These are phyloP conservation scores for Auriscalpium orientale DNA, from an alignment of 768 basidiomycete genomes.

Conservation along the genomic window DNA sequence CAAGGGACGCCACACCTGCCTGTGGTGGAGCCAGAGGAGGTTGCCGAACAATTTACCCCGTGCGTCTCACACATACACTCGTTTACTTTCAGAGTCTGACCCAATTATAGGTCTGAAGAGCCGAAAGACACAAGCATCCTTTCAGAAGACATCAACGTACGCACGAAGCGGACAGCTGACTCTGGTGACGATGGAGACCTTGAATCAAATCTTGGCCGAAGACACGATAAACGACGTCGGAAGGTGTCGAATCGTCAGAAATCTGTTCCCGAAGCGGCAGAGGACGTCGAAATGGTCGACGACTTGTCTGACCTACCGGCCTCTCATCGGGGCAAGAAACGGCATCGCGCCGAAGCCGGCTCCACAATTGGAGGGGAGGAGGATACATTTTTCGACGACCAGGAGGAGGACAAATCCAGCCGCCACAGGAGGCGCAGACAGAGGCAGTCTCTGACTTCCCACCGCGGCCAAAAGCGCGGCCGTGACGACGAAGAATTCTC, in stretches of 20 bases:
- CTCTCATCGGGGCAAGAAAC: slow-evolving; percentile 54
- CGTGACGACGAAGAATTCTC: slow-evolving; percentile 38
- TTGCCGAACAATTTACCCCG: no score
- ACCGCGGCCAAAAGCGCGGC: slow-evolving; percentile 61
- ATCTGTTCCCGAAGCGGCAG: slow-evolving; percentile 1
- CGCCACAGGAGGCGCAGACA: slow-evolving; percentile 47
- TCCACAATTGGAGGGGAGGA: slow-evolving; percentile 65
- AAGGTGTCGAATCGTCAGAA: slow-evolving; percentile 12
- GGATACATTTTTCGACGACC: slow-evolving; percentile 31
- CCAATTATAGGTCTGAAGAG: neutral
- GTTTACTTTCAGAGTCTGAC: no score
- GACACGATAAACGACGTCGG: slow-evolving; percentile 14
- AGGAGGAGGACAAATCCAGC: slow-evolving; percentile 32
- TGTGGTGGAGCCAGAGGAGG: no score
- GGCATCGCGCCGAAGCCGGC: slow-evolving; percentile 66
- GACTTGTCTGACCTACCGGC: slow-evolving; percentile 26
- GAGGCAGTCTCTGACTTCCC: slow-evolving; percentile 39
- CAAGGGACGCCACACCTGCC: no score
- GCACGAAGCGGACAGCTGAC: slow-evolving; percentile 14
- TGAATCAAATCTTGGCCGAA: slow-evolving; percentile 7
- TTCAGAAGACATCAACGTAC: neutral
- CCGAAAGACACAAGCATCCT: neutral
- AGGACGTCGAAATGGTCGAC: slow-evolving; percentile 37
- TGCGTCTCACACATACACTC: no score
- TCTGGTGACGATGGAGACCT: slow-evolving; percentile 13